Base-by-base conservation (phyloP, 148 eudicot genomes). In the Camellia lanceoleosa region DNA sequence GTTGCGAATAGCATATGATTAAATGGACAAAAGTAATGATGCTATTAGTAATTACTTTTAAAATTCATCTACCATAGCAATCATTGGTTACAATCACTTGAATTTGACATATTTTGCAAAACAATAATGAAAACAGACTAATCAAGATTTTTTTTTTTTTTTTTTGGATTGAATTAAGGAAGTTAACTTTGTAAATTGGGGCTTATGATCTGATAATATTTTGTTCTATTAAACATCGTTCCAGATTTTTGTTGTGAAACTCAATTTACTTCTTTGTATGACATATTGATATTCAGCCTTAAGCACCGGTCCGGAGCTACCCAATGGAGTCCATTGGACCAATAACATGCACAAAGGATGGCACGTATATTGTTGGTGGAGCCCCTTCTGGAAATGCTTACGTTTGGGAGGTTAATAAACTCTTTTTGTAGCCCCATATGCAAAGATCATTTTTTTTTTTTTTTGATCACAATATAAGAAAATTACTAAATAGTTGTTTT, bases 341-440 rank as follows among this genome's bases (percentile, higher is more conserved):
- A 41, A 15, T 81, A 46, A 60, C 79, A 51, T 68, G 79, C 74
- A 75, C 79, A 16, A 81, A 46, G 74, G 75, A 81, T 58, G 83
- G 83, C 56, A 20, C 66, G 16, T 81, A 81, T 76, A 68, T 81
- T 75, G 83, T 73, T 47, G 83, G 83, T 60, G 83, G 83, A 47
- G 75, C 83, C 38, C 67, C 68, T 75, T 81, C 83, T 23, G 80
- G 83, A 75, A 81, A 68, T 75, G 42, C 68, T 38, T 68, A 75
- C 69, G 58, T 81, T 46, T 81, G 83, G 80, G 79, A 81, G 83
- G 79, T 81, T 14, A 75, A 23, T 1, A 12, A 74, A 2, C 77
- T 72, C 75, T 71, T 71, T 69, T 19, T 60, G 19, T 18, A 15
- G 20, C 4, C 63, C 38, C 38, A 30, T 30, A 30, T 30, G 38